These are phyloP conservation scores for Nitzschia putrida DNA, from an alignment of 108 stramenopile species.

Conservation along the genomic window DNA sequence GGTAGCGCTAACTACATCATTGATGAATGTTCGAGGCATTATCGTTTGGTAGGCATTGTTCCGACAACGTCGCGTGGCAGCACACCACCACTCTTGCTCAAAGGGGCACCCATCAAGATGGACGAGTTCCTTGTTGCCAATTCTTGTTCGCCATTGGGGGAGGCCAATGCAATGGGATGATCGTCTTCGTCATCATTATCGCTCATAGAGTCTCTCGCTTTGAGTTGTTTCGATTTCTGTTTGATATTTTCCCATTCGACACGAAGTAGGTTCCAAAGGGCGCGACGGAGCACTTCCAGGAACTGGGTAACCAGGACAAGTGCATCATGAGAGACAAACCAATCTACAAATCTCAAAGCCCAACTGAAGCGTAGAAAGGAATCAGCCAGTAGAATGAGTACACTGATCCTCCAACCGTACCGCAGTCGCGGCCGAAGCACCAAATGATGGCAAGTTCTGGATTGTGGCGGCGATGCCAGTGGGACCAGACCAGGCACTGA, in stretches of 20 bases:
- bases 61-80: too few relatives aligned
- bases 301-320: constrained; percentile 80
- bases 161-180: background rate
- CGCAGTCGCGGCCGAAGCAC: constrained; percentile 70
- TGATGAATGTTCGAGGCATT: too few relatives aligned
- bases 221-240: constrained; percentile 40
- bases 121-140: too few relatives aligned
- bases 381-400: constrained; percentile 63
- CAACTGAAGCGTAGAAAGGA: constrained; percentile 70
- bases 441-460: constrained; percentile 55
- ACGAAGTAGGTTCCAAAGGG: constrained; percentile 85
- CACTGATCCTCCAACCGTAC: constrained; percentile 65
- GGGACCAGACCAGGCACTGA: background rate
- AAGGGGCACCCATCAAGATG: too few relatives aligned
- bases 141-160: too few relatives aligned
- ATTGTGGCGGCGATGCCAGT: too few relatives aligned
- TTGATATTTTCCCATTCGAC: constrained; percentile 90
- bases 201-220: constrained; percentile 13
- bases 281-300: constrained; percentile 51
- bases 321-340: constrained; percentile 67
- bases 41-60: too few relatives aligned
- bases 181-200: constrained; percentile 11
- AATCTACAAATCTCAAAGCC: constrained; percentile 58
- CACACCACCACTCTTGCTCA: too few relatives aligned
- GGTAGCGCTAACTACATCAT: too few relatives aligned